Evolutionary conservation across 345 rosid genomes (phyloP), one percentile per base, ranked within the genome.

Genomic region (Camelina laxa): DNA sequence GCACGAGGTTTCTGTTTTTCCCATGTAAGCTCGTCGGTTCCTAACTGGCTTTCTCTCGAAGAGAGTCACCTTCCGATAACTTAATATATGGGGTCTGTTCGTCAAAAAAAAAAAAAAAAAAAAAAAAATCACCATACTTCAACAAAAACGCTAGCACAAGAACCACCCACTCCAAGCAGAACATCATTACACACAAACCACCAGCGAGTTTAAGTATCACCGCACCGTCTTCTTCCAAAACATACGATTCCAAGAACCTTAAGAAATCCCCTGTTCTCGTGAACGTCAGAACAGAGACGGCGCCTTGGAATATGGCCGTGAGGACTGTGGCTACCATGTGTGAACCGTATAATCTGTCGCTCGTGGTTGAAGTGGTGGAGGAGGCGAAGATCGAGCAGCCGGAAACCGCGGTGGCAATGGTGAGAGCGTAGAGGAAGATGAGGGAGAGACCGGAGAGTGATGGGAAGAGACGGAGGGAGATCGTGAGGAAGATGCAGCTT

Each of bases 271-370:
- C 2, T 58, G 97, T 88, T 60, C 93, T 84, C 0, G 89, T 88
- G 74, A 91, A 88, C 56, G 87, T 83, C 72, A 93, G 49, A 15
- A 93, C 92, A 1, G 97, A 87, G 1, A 91, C 87, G 0, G 98
- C 87, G 0, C 98, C 98, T 67, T 94, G 97, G 65, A 94, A 88
- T 12, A 94, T 94, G 3, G 97, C 97, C 0, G 97, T 80, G 47
- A 89, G 83, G 53, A 91, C 96, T 0, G 98, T 85, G 15, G 87
- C 80, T 44, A 91, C 98, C 98, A 94, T 86, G 84, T 91, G 94
- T 3, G 90, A 85, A 2, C 89, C 89, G 45, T 91, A 93, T 81
- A 96, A 81, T 51, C 41, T 65, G 19, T 82, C 71, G 30, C 79
- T 74, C 0, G 87, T 65, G 68, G 63, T 59, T 13, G 84, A 75